Evolutionary conservation across 1,139 yeast species (phyloP), one percentile per base, ranked within the genome.

Genomic region (Yamadazyma oceani): DNA sequence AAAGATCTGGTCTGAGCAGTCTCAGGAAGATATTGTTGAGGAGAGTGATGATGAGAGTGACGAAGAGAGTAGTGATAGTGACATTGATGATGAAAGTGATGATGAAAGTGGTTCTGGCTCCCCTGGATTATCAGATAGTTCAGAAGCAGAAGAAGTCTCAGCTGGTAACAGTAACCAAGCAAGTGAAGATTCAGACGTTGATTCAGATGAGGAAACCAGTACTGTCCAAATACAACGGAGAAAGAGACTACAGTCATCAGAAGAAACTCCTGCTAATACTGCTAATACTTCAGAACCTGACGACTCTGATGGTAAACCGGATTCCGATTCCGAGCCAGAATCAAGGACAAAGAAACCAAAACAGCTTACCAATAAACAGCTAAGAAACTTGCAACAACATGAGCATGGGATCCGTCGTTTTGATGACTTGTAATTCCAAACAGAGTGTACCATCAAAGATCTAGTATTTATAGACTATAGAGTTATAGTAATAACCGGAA

Each of bases 331-430:
- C 41, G n/a, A 37, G 34, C 40, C 46, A 13, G 49, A 41, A 19
- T 50, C 42, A 24, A 64, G 62, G 43, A 53, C 48, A 43, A 62
- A 61, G 27, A 55, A 55, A 43, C 60, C 61, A 24, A 67, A 65
- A 42, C 64, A 67, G 36, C 40, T 73, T 37, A 59, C 73, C 3
- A 62, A 74, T 28, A 76, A 75, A 42, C 79, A 73, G 46, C 51
- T 70, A 34, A 62, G 70, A 34, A 76, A 75, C 43, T 53, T 66
- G 49, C 80, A 74, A 44, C 69, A 64, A 33, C 80, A 75, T 37
- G 81, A 79, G 42, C 85, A 82, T 45, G 90, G 92, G 0, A 84
- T 85, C 38, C 68, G 76, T 30, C 73, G 64, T 43, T 83, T 83
- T 49, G 88, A 82, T n/a, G 88, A 73, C 36, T 60, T 82, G 39